phyloP scores from a whole-genome alignment of 2,329 filamentous ascomycete genomes.

The Scleromitrula shiraiana region DNA sequence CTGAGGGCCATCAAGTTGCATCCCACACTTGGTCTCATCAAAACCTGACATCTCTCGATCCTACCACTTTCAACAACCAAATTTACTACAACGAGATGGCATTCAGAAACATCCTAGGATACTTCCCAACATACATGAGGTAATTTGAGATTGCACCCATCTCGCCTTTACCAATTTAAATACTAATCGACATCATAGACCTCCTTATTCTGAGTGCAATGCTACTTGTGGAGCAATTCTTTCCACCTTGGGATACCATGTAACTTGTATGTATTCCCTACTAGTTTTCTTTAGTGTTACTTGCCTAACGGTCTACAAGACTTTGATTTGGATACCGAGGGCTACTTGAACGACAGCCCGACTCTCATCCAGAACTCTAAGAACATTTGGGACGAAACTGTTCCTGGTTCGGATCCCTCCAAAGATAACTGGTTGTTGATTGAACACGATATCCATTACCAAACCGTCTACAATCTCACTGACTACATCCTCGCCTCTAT shows the following conservation, averaged over 20 bases:
- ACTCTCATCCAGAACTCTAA: conserved; percentile 40
- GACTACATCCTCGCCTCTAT: conserved; percentile 31
- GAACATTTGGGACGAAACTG: conserved; percentile 30
- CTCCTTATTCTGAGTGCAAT: conserved; percentile 40
- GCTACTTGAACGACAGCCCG: conserved; percentile 38
- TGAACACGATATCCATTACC: conserved; percentile 36
- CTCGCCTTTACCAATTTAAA: neutral
- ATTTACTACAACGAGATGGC: conserved; percentile 49
- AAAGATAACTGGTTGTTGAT: conserved; percentile 39
- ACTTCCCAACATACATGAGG: conserved; percentile 46
- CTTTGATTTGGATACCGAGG: conserved; percentile 39
- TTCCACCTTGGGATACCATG: conserved; percentile 38
- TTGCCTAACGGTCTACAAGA: conserved; percentile 19
- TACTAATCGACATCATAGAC: conserved; percentile 16
- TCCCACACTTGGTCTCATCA: conserved; percentile 50
- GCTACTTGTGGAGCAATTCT: conserved; percentile 31
- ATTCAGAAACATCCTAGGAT: conserved; percentile 45
- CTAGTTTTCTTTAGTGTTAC: neutral
- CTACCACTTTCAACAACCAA: conserved; percentile 37
- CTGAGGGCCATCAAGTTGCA: conserved; percentile 48
- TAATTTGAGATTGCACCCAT: conserved; percentile 3
- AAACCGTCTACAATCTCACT: conserved; percentile 31
- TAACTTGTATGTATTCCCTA: conserved; percentile 29
- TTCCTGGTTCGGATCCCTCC: conserved; percentile 13
- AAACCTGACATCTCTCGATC: conserved; percentile 37